Evolutionary conservation across 2,329 filamentous ascomycete species (phyloP).

Genomic region (Xylaria sp.): DNA sequence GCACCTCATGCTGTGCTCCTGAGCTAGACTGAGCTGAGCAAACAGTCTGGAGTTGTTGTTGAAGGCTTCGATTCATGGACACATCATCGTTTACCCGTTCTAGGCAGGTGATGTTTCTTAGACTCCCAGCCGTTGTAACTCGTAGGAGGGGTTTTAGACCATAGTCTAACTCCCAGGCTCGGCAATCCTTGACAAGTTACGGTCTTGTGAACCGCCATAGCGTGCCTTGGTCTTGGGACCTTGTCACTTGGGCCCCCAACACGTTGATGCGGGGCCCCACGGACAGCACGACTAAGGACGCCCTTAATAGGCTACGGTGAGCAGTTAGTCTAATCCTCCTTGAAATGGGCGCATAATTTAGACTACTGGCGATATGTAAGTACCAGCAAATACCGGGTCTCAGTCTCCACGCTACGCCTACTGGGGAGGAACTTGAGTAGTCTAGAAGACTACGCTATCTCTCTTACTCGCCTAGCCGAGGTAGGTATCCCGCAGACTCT

Average conservation of each 20-base stretch:
- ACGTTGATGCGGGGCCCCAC: background rate
- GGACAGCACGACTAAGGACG: background rate
- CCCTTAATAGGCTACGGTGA: background rate
- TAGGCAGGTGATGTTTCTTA: conserved; percentile 5
- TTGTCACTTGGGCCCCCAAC: background rate
- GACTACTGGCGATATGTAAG: background rate
- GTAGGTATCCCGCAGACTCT: too few species aligned
- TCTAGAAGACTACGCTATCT: background rate
- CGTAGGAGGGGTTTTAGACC: background rate
- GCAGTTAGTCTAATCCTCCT: background rate
- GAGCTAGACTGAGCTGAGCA: background rate
- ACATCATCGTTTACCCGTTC: conserved; percentile 9
- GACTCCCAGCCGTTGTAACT: background rate
- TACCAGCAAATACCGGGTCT: background rate
- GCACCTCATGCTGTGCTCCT: background rate
- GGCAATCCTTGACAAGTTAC: background rate
- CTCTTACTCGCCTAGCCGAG: background rate
- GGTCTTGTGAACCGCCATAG: conserved; percentile 1
- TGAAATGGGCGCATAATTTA: background rate
- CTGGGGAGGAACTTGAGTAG: background rate
- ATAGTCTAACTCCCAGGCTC: background rate
- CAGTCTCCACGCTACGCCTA: background rate
- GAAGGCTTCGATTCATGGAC: background rate
- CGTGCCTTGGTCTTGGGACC: background rate
- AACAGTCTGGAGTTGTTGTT: background rate